A percentile compares a stretch with the other conserved stretches of the same genome.
Evolutionary conservation across 2,329 filamentous ascomycete genomes (phyloP).

Genomic region (Sporothrix brunneoviolacea): DNA sequence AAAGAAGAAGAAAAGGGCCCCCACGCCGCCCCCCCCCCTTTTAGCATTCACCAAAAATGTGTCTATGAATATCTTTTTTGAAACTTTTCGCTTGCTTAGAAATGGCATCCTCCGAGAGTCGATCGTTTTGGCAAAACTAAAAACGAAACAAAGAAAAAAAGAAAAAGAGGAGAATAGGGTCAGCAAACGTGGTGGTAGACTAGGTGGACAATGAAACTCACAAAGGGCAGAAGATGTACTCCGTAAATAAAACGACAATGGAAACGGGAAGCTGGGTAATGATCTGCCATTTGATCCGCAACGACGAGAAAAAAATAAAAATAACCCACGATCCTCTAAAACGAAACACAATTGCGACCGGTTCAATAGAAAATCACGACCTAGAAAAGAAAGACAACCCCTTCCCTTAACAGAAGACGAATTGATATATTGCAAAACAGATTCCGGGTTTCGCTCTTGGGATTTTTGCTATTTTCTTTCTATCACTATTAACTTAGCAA

Average conservation of each 20-base stretch:
- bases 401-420: background rate
- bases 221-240: background rate
- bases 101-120: too few relatives aligned
- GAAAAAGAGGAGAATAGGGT: background rate
- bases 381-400: background rate
- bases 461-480: background rate
- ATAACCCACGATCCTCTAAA: slow-evolving; percentile 3
- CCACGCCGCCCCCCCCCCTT: too few relatives aligned
- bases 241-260: background rate
- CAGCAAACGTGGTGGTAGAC: too few relatives aligned
- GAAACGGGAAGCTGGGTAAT: background rate
- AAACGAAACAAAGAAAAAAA: background rate
- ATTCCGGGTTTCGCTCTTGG: too few relatives aligned
- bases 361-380: slow-evolving; percentile 4
- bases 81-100: too few relatives aligned
- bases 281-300: background rate
- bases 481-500: background rate
- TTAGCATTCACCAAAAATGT: too few relatives aligned
- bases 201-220: too few relatives aligned
- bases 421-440: slow-evolving; percentile 3
- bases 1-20: too few relatives aligned
- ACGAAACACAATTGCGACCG: slow-evolving; percentile 7
- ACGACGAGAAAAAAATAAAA: background rate
- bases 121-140: background rate
- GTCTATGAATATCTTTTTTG: too few relatives aligned